Conservation (phyloP, 148 eudicot species). For the Polygonum aviculare region DNA sequence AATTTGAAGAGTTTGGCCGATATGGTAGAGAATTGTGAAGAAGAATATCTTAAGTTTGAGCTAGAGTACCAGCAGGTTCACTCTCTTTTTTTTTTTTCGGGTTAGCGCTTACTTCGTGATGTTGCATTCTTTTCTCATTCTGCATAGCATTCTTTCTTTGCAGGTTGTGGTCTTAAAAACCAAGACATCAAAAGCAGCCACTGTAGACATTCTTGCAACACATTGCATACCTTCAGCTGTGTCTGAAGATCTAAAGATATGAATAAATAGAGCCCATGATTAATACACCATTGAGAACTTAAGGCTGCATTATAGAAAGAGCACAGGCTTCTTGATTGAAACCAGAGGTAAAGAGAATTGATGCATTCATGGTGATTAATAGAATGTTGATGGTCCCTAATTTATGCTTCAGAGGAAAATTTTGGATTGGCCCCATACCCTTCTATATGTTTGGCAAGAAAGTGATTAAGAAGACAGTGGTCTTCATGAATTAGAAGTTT, state of each 20-base stretch:
- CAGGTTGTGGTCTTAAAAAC: conserved; percentile 33
- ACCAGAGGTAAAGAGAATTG: neutral
- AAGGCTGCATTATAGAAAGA: neutral
- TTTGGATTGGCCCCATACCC: neutral
- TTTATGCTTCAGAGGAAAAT: neutral
- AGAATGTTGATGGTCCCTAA: neutral
- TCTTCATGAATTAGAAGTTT: neutral
- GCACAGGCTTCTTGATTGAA: neutral
- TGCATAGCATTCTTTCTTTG: neutral
- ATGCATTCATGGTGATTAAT: neutral
- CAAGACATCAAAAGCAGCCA: conserved; percentile 32
- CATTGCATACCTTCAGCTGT: conserved; percentile 41
- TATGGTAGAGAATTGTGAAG: conserved; percentile 35
- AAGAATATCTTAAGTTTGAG: conserved; percentile 32
- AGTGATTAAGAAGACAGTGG: neutral
- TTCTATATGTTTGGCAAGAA: neutral
- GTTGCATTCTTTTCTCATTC: conserved; percentile 1
- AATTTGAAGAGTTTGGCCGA: conserved; percentile 34
- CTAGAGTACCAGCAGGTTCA: conserved; percentile 37
- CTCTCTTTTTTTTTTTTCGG: conserved; percentile 5
- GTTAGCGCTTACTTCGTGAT: neutral
- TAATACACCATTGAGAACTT: neutral
- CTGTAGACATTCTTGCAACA: conserved; percentile 30
- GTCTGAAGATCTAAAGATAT: conserved; percentile 38
- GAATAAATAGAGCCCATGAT: conserved; percentile 4